phyloP scores from a whole-genome alignment of 495 filamentous ascomycete species.

The Penicillium argentinense region DNA sequence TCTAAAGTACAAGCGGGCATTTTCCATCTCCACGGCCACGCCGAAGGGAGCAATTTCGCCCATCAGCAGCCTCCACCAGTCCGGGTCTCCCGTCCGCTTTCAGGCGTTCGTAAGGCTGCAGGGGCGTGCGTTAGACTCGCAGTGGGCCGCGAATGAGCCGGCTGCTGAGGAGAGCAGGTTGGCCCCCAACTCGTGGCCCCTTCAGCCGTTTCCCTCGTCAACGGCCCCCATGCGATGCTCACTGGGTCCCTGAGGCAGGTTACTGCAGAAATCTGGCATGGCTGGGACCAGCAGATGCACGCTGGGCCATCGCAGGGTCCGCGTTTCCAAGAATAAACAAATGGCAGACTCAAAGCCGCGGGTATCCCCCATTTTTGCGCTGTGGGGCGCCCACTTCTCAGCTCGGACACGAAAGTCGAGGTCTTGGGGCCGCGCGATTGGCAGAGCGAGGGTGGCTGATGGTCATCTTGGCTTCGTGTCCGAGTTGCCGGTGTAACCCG shows the following conservation, averaged over 20 bases:
- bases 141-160: conserved; percentile 9
- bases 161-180: conserved; percentile 4
- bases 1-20: not conserved
- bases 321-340: conserved; percentile 19
- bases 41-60: conserved; percentile 6
- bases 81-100: not conserved
- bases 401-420: conserved; percentile 19
- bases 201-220: conserved; percentile 9
- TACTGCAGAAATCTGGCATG: conserved; percentile 7
- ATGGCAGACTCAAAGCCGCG: not conserved
- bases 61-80: conserved; percentile 1
- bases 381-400: conserved; percentile 18
- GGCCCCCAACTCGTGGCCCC: conserved; percentile 21
- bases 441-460: not conserved
- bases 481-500: conserved; percentile 3
- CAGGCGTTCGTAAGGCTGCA: conserved; percentile 27
- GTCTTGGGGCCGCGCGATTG: conserved; percentile 6
- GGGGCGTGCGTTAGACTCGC: conserved; percentile 20
- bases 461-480: not conserved
- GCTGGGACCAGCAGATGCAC: conserved; percentile 8
- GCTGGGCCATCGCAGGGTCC: conserved; percentile 3
- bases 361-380: not conserved
- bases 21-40: conserved; percentile 2
- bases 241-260: not conserved
- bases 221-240: conserved; percentile 6